Evolutionary conservation across 2,329 filamentous ascomycete species (phyloP).

Genomic region (Fusarium luffae): DNA sequence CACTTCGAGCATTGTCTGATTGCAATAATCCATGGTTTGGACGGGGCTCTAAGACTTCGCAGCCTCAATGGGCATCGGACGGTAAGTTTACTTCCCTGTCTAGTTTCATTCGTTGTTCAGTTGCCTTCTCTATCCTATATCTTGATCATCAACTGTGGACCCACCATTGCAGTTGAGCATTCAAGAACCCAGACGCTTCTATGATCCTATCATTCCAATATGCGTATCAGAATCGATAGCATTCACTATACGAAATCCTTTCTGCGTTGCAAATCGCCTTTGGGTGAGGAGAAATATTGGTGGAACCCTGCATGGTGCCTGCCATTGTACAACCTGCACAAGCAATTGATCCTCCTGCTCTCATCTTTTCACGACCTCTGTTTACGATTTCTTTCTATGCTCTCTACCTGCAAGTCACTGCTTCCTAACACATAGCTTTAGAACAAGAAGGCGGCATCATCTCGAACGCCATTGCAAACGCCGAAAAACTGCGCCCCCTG

Average conservation of each 20-base stretch:
- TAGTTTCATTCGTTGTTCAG: background rate
- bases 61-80: conserved; percentile 58
- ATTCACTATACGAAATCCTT: background rate
- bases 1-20: conserved; percentile 69
- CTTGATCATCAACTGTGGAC: too few relatives aligned
- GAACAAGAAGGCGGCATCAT: conserved; percentile 79
- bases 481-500: conserved; percentile 73
- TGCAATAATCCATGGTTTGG: conserved; percentile 66
- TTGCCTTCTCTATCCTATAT: background rate
- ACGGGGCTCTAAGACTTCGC: conserved; percentile 59
- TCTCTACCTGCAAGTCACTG: background rate
- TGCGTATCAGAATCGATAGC: background rate
- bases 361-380: background rate
- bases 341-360: background rate
- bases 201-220: background rate
- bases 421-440: conserved; percentile 26
- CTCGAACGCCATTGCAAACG: conserved; percentile 89
- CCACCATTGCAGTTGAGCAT: background rate
- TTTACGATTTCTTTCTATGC: background rate
- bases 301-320: conserved; percentile 4
- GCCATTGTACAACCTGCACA: background rate
- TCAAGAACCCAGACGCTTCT: background rate
- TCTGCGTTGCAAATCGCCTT: background rate
- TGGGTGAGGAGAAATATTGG: background rate
- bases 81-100: conserved; percentile 53